Base-by-base conservation (phyloP, 1,284 basidiomycete genomes). In the Ceratorhiza oryzae-sativae region DNA sequence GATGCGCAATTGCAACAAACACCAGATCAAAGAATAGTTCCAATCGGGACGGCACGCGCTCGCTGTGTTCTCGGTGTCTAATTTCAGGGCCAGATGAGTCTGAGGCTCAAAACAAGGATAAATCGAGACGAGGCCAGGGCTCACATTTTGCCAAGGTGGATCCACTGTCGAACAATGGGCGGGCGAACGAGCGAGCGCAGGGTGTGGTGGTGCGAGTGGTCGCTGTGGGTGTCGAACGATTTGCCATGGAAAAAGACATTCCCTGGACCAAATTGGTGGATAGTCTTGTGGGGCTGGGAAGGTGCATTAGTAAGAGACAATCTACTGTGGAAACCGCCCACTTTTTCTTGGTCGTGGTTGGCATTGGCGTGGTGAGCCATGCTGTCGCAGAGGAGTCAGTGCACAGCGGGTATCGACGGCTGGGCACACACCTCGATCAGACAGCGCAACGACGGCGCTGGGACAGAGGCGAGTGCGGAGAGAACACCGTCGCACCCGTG, bases 11-110 rank as follows among this genome's bases (percentile, higher is more conserved):
- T 10, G 79, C 81, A 23, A 82, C 81, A 71, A 80, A 82, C 0
- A 82, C 73, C 45, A 82, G 75, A 72, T 82, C 81, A 68, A 82
- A 81, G 77, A 82, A 82, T 12, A 82, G 78, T 75, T 82, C 80
- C 67, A 81, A 78, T 61, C 73, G 79, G 18, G 62, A 65, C 25
- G 62, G 62, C 3, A 65, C 62, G 20, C 62, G 62, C 23, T 65
- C 62, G n/a, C 48, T 65, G 32, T 65, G 62, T 53, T 65, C 62
- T 46, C 62, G 62, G 46, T 65, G 62, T 15, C 62, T 65, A n/a
- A 20, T 34, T 51, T 25, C 23, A 59, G 58, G 34, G 45, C 13
- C 62, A 53, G 27, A 27, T 51, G 42, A 27, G 45, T 46, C 3
- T 23, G n/a, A 4, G 15, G 18, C 42, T 34, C 45, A n/a, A 27